Percentiles rank a stretch among this genome's conserved stretches.
Conservation (phyloP, 805 yeast genomes). For the Cephaloascus fragrans region DNA sequence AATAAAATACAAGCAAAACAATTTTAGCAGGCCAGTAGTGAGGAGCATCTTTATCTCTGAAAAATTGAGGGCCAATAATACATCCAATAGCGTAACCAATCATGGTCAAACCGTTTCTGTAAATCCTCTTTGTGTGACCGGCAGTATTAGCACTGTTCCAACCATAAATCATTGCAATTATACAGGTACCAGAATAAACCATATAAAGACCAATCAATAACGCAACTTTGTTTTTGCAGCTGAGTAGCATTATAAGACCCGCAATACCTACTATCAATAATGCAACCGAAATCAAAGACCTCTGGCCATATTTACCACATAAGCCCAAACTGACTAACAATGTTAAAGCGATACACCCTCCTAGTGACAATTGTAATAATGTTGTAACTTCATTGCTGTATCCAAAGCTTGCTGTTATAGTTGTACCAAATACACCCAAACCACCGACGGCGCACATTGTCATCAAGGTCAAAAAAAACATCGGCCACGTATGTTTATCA, state of each 20-base stretch:
- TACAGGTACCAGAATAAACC: conserved; percentile 45
- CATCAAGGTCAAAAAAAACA: conserved; percentile 31
- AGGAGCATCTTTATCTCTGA: conserved; percentile 43
- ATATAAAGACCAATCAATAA: conserved; percentile 39
- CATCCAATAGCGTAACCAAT: conserved; percentile 62
- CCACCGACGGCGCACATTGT: conserved; percentile 43
- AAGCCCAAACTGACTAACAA: background rate
- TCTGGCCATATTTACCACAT: conserved; percentile 10
- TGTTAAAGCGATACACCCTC: conserved; percentile 26
- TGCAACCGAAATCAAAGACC: conserved; percentile 13
- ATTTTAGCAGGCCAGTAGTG: conserved; percentile 50
- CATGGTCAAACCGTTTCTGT: conserved; percentile 47
- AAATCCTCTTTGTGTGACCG: conserved; percentile 64
- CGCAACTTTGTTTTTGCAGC: conserved; percentile 28
- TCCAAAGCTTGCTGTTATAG: conserved; percentile 43
- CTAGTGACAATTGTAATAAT: conserved; percentile 47
- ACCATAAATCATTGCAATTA: conserved; percentile 47
- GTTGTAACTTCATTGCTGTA: conserved; percentile 34
- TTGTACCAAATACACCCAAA: conserved; percentile 41
- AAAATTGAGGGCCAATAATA: conserved; percentile 60
- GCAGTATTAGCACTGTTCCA: conserved; percentile 61
- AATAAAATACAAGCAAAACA: conserved; percentile 40
- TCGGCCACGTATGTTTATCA: conserved; percentile 42
- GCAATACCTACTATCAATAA: conserved; percentile 23
- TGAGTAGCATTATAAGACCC: conserved; percentile 31